These are phyloP conservation scores for Mrakia hoshinonis DNA, from an alignment of 768 basidiomycete species.

Conservation along the genomic window DNA sequence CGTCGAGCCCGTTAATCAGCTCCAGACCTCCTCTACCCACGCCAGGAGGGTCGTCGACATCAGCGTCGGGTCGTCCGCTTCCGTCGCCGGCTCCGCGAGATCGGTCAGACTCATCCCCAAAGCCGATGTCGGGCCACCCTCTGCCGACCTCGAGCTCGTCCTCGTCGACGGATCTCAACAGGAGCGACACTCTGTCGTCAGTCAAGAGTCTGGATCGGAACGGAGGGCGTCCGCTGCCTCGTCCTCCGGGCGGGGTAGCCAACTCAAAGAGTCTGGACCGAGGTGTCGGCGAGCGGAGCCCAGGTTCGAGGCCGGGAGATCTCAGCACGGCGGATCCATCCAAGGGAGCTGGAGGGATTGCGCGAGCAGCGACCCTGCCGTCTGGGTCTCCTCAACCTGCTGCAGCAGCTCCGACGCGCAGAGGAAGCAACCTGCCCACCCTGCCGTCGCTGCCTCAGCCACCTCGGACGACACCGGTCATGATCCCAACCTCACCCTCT, in stretches of 20 bases:
- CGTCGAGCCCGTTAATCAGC: not conserved
- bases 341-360: constrained; percentile 13
- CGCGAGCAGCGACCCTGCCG: not conserved
- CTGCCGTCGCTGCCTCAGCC: not conserved
- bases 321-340: not conserved
- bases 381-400: not conserved
- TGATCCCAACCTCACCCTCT: not conserved
- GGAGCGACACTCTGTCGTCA: not conserved
- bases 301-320: not conserved
- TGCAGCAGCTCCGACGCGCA: not conserved
- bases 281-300: not conserved
- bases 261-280: constrained; percentile 24
- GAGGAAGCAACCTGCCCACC: not conserved
- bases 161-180: not conserved
- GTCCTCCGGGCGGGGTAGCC: constrained; percentile 17
- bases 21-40: not conserved
- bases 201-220: constrained; percentile 3
- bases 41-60: not conserved
- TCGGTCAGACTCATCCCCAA: not conserved
- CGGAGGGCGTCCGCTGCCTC: constrained; percentile 6
- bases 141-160: constrained; percentile 4
- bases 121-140: not conserved
- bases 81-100: not conserved
- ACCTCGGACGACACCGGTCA: not conserved
- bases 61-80: not conserved